Evolutionary conservation across 164 flowering plant species (phyloP).

Genomic region (Chloranthus sessilifolius): DNA sequence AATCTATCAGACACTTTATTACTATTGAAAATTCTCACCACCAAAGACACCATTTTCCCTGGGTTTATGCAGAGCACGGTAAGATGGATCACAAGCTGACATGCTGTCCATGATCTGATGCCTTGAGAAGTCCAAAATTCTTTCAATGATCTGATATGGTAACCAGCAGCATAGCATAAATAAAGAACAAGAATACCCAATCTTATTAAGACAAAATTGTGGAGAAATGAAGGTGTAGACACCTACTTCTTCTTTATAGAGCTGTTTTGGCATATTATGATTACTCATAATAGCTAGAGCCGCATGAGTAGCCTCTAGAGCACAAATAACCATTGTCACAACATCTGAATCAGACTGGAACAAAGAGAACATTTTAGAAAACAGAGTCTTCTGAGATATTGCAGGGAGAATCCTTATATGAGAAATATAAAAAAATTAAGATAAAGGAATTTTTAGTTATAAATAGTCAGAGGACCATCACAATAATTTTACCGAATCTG

Average conservation of each 20-base stretch:
- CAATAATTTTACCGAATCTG: no score
- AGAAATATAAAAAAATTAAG: no score
- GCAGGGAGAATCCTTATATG: no score
- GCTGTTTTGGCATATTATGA: conserved; percentile 80
- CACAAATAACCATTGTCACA: conserved; percentile 50
- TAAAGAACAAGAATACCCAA: neutral
- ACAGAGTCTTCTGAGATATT: no score
- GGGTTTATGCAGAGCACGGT: conserved; percentile 80
- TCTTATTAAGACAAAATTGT: neutral
- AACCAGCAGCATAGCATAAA: neutral
- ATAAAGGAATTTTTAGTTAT: no score
- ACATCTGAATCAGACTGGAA: conserved; percentile 75
- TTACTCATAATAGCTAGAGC: conserved; percentile 77
- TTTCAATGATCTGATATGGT: conserved; percentile 68
- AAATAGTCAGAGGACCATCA: no score
- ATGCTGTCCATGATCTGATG: conserved; percentile 81
- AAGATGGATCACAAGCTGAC: conserved; percentile 85
- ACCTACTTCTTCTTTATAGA: conserved; percentile 91
- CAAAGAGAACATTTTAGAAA: neutral
- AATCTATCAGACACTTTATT: no score
- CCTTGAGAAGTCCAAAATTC: conserved; percentile 88
- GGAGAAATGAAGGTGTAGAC: neutral
- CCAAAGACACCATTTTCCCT: conserved; percentile 49
- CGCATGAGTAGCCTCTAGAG: conserved; percentile 89
- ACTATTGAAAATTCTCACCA: no score